These are phyloP conservation scores for Rheum nobile DNA, from an alignment of 148 eudicot genomes.

Conservation along the genomic window DNA sequence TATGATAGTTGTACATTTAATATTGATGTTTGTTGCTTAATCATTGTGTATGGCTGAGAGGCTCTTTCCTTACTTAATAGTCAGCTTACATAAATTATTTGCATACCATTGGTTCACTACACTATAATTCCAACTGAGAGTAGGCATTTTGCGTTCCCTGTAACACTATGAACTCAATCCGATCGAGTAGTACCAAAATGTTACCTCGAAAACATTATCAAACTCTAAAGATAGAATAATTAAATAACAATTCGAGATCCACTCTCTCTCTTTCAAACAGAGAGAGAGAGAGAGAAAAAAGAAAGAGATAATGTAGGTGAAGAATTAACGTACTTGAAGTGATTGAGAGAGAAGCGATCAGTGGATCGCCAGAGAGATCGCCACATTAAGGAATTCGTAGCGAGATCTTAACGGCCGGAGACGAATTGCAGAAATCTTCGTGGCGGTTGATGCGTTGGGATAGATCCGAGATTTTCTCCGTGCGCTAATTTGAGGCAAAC, in stretches of 20 bases:
- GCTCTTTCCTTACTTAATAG: not conserved
- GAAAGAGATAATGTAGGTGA: not conserved
- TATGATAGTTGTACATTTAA: not conserved
- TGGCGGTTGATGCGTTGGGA: not conserved
- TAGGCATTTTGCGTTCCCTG: not conserved
- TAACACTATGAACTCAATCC: not conserved
- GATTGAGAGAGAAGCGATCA: slow-evolving; percentile 45
- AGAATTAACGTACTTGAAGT: slow-evolving; percentile 26
- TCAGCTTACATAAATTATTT: not conserved
- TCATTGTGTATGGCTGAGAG: not conserved
- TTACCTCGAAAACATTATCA: not conserved
- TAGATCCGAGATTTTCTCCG: not conserved
- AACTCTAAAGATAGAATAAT: not conserved
- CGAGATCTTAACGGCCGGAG: not conserved
- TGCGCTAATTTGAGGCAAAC: not conserved
- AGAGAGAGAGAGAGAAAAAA: not conserved
- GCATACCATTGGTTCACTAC: not conserved
- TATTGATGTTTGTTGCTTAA: not conserved
- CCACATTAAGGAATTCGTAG: slow-evolving; percentile 17
- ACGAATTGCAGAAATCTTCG: not conserved
- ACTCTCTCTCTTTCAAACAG: not conserved
- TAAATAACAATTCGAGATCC: not conserved
- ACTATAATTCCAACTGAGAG: not conserved
- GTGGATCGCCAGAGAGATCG: slow-evolving; percentile 41
- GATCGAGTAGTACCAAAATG: not conserved